Evolutionary conservation across 1,284 basidiomycete genomes (phyloP), one percentile per base, ranked within the genome.

Genomic region (Hypsizygus ulmarius): DNA sequence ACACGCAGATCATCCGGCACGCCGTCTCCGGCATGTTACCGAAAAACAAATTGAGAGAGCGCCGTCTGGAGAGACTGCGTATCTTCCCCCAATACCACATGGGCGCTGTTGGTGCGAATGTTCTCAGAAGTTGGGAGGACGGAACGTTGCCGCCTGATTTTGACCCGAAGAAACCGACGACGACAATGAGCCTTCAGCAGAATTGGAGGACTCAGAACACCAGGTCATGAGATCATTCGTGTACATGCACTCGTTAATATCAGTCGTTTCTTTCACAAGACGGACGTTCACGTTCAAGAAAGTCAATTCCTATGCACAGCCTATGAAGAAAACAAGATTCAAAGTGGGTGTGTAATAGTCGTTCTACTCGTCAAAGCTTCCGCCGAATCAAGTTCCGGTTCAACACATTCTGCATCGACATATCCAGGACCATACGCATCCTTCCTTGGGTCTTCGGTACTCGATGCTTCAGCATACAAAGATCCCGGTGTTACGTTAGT

Each of bases 11-110:
- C 58, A 91, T 97, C 51, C 84, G 90, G n/a, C 83, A 92, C 57
- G 95, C 95, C 6, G 94, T 97, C 3, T 90, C 93, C 7, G 91
- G 94, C 53, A 97, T 97, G 94, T 74, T 97, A 51, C 94, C 94
- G 25, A 97, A 97, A 70, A 97, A 97, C 75, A 93, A 88, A 55
- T 79, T 95, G 53, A 82, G 94, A 21, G 89, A 95, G 48, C 78
- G 88, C 43, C 78, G 94, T 39, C 70, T 97, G 34, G 90, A 89
- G 53, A 75, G 94, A 45, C 74, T 97, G 40, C 85, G 89, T 55
- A 88, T 97, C 58, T 97, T 93, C 63, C 80, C 88, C 30, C 87
- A 80, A 12, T 72, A 82, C 36, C 78, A 85, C 53, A 83, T 84
- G 71, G 87, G 87, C 21, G 77, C 79, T 12, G 74, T 88, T 47